Percentiles rank a stretch among this genome's conserved stretches.
These are phyloP conservation scores for Coix lacrymajobi DNA, from an alignment of 176 grass and related monocot species.

Conservation along the genomic window DNA sequence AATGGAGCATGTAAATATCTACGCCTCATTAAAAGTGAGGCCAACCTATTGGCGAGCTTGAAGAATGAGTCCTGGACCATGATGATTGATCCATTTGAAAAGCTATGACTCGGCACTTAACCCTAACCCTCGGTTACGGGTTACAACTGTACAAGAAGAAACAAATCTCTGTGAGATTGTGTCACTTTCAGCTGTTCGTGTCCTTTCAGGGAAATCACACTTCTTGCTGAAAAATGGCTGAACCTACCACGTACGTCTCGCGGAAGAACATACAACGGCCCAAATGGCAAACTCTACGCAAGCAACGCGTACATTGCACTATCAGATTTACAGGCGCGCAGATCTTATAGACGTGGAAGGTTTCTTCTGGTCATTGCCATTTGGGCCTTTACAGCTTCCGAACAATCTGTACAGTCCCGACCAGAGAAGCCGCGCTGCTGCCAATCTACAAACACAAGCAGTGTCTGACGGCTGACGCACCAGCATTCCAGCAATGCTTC, in stretches of 20 bases:
- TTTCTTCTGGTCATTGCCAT: background rate
- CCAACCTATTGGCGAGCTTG: background rate
- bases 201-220: background rate
- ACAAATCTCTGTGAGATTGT: background rate
- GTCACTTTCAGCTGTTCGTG: background rate
- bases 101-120: background rate
- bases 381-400: background rate
- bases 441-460: conserved; percentile 35
- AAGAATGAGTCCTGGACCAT: background rate
- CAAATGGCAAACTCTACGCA: background rate
- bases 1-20: background rate
- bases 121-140: background rate
- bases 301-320: background rate
- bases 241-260: background rate
- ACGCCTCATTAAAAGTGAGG: background rate
- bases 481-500: background rate
- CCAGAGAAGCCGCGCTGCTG: background rate
- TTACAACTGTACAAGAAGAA: background rate
- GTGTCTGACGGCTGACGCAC: conserved; percentile 10
- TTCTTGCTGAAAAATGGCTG: background rate
- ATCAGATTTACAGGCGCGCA: background rate
- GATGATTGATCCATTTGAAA: background rate
- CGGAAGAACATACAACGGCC: background rate
- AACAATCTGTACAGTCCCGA: conserved; percentile 6
- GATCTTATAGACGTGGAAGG: background rate